Conservation (phyloP, 257 asterid species). For the Schizonepeta tenuifolia region DNA sequence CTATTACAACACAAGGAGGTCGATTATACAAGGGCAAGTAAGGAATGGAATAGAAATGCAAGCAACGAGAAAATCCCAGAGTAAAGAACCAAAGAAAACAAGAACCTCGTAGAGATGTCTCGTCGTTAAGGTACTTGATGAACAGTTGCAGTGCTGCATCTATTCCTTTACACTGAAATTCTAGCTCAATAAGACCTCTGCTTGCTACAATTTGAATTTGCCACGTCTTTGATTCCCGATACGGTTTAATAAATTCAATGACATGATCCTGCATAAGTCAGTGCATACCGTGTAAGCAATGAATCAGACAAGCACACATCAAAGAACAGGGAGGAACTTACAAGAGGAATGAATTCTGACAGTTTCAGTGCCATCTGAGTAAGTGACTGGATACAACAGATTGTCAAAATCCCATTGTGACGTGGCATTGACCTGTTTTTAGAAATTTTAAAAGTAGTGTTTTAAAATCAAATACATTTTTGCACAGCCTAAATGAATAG, state of each 20-base stretch:
- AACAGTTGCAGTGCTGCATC: constrained; percentile 78
- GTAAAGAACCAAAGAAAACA: constrained; percentile 1
- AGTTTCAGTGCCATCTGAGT: constrained; percentile 86
- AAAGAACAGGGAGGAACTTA: constrained; percentile 47
- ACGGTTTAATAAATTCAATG: constrained; percentile 71
- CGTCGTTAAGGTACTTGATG: constrained; percentile 67
- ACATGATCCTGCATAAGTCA: constrained; percentile 66
- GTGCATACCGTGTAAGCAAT: constrained; percentile 41
- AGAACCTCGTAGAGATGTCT: constrained; percentile 83
- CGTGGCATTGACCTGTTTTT: constrained; percentile 90
- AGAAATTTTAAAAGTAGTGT: constrained; percentile 23
- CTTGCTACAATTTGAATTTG: constrained; percentile 81
- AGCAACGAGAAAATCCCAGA: background rate
- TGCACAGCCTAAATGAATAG: background rate
- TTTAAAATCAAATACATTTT: background rate
- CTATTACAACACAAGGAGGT: background rate
- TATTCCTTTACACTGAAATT: constrained; percentile 76
- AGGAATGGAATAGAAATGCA: background rate
- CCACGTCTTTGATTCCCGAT: constrained; percentile 64
- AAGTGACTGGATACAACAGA: constrained; percentile 80
- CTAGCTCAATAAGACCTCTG: constrained; percentile 90
- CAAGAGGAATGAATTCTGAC: constrained; percentile 84
- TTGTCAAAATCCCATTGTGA: constrained; percentile 88
- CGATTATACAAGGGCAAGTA: background rate
- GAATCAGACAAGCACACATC: constrained; percentile 18